Evolutionary conservation across 2,329 filamentous ascomycete genomes (phyloP), one percentile per base, ranked within the genome.

Genomic region (Alternaria incomplexa): DNA sequence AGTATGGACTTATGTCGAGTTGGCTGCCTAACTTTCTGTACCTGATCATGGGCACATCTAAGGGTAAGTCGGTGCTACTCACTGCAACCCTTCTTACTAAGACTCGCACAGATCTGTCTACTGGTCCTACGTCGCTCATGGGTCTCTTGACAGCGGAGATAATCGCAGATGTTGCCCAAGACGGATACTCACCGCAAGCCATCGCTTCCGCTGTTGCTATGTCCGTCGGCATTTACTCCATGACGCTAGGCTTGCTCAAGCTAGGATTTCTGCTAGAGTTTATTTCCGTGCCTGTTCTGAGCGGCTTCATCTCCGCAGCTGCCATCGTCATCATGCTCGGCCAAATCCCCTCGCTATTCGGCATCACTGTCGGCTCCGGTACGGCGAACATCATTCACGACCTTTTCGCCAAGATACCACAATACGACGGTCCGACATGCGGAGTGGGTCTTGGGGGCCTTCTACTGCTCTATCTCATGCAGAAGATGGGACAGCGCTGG

Each of bases 21-120:
- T 98, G 94, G 94, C 80, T 98, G 96, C 78, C 95, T 90, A 54
- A 97, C 93, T 5, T 97, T 91, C 15, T 98, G 76, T 95, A 97
- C 80, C 97, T 97, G 75, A 97, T 96, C n/a, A 97, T 98, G 66
- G 95, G 95, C 6, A 91, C 93, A 83, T 77, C 73, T 1, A 68
- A 70, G 53, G 76, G 76, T 76, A 62, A 13, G 68, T 47, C 2
- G 6, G 7, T 17, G 6, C 13, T 6, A 13, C 9, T 43, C 8
- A 12, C n/a, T 53, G 36, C 5, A 20, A 46, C 15, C 7, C 5
- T 66, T 2, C 17, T 36, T 48, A 68, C 92, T 75, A n/a, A 77
- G 51, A 17, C 9, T 3, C 12, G 7, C 6, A 20, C 44, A 78
- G 90, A 95, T 93, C 50, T 90, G 5, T 89, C 87, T 1, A 86